Conservation (phyloP, 306 rosid species). For the Lathyrus tuberosus region DNA sequence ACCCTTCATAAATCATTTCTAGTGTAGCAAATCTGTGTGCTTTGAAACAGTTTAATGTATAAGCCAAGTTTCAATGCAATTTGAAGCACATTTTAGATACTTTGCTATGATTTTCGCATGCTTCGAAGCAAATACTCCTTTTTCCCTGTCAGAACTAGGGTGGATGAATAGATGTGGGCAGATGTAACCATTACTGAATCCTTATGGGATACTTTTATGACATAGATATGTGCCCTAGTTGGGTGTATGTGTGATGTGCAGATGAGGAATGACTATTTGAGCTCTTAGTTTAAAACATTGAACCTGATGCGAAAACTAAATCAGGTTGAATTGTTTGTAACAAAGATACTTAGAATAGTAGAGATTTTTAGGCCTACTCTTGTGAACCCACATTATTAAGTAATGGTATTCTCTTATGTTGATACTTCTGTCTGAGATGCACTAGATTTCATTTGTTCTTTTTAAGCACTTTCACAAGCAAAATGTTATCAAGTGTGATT, state of each 20-base stretch:
- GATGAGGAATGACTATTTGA: not conserved
- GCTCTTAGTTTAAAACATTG: not conserved
- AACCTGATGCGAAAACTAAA: not conserved
- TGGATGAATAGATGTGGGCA: not conserved
- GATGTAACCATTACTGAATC: not conserved
- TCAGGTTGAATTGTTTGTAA: too few relatives aligned
- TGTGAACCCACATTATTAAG: not conserved
- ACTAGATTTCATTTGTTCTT: conserved; percentile 5
- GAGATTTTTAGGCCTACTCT: not conserved
- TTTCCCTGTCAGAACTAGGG: not conserved
- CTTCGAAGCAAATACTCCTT: not conserved
- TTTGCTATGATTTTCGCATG: not conserved
- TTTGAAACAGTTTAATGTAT: not conserved
- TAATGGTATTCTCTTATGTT: not conserved
- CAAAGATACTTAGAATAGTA: not conserved
- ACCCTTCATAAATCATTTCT: too few relatives aligned
- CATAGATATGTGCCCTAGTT: not conserved
- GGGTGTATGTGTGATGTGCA: not conserved
- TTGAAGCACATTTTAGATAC: not conserved
- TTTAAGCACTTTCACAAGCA: not conserved
- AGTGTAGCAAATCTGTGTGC: not conserved
- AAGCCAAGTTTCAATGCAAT: not conserved
- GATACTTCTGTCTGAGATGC: not conserved
- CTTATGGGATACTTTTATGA: not conserved
- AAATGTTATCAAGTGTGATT: not conserved